Evolutionary conservation across 2,329 filamentous ascomycete species (phyloP).

Genomic region (Fusarium verrucosum): DNA sequence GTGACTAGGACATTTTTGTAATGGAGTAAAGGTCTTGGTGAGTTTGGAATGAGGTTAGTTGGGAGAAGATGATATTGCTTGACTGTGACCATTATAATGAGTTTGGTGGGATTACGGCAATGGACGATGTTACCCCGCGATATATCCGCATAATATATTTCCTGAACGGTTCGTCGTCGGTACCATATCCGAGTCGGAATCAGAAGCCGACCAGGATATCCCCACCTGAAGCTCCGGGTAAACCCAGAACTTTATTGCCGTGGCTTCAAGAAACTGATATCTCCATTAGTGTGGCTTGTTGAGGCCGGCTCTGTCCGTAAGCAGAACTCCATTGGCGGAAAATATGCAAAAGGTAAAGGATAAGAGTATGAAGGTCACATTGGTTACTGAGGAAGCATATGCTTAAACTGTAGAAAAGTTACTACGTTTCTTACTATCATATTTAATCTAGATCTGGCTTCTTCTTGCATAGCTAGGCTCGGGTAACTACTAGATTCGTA

Average conservation of each 20-base stretch:
- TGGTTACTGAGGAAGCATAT: too few relatives aligned
- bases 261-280: not conserved
- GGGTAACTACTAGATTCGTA: too few relatives aligned
- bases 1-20: conserved; percentile 49
- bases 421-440: too few relatives aligned
- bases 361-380: too few relatives aligned
- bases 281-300: too few relatives aligned
- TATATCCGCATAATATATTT: not conserved
- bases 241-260: not conserved
- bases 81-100: conserved; percentile 39
- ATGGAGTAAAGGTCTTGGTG: conserved; percentile 61
- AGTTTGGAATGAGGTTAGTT: conserved; percentile 60
- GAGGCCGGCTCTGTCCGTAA: too few relatives aligned
- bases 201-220: not conserved
- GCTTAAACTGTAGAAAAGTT: too few relatives aligned
- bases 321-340: too few relatives aligned
- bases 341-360: too few relatives aligned
- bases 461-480: too few relatives aligned
- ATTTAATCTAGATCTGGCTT: too few relatives aligned
- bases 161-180: not conserved
- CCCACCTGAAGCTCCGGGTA: not conserved
- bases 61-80: conserved; percentile 53
- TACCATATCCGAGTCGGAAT: conserved; percentile 20
- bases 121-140: not conserved
- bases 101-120: accelerated